phyloP scores from a whole-genome alignment of 257 asterid genomes.

The Plantago elongata region DNA sequence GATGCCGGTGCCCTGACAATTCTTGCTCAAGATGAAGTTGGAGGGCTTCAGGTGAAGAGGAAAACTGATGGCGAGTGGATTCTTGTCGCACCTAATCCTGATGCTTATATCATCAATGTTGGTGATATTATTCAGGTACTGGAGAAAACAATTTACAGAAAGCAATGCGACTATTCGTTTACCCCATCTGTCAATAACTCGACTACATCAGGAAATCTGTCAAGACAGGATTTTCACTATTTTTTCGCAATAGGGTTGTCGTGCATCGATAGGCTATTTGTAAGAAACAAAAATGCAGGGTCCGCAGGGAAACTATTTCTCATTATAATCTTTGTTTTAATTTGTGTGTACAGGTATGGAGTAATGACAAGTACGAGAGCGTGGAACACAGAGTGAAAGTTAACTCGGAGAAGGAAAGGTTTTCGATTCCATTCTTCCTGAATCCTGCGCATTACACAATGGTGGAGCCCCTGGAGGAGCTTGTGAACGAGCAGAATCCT shows the following conservation, averaged over 20 bases:
- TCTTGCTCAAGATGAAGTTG: slow-evolving; percentile 50
- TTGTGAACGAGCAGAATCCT: slow-evolving; percentile 28
- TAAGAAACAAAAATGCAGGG: too few relatives aligned
- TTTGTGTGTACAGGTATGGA: slow-evolving; percentile 41
- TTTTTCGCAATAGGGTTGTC: too few relatives aligned
- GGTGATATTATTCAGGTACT: slow-evolving; percentile 51
- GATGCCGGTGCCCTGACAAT: slow-evolving; percentile 48
- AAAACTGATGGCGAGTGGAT: slow-evolving; percentile 58
- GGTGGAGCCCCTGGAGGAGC: slow-evolving; percentile 44
- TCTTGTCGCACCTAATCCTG: slow-evolving; percentile 39
- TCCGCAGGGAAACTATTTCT: too few relatives aligned
- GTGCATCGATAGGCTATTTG: too few relatives aligned
- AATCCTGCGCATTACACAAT: slow-evolving; percentile 32
- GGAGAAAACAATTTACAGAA: too few relatives aligned
- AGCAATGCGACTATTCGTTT: too few relatives aligned
- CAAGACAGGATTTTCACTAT: too few relatives aligned
- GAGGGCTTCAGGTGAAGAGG: slow-evolving; percentile 57
- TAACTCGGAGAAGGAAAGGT: slow-evolving; percentile 43
- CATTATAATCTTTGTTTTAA: not conserved
- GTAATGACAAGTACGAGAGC: slow-evolving; percentile 51
- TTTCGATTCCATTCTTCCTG: slow-evolving; percentile 45
- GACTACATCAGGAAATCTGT: too few relatives aligned
- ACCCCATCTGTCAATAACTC: too few relatives aligned
- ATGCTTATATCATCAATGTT: slow-evolving; percentile 41
- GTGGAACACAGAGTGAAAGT: slow-evolving; percentile 61